phyloP scores from a whole-genome alignment of 176 grass and related monocot genomes.

The Carex parvula region DNA sequence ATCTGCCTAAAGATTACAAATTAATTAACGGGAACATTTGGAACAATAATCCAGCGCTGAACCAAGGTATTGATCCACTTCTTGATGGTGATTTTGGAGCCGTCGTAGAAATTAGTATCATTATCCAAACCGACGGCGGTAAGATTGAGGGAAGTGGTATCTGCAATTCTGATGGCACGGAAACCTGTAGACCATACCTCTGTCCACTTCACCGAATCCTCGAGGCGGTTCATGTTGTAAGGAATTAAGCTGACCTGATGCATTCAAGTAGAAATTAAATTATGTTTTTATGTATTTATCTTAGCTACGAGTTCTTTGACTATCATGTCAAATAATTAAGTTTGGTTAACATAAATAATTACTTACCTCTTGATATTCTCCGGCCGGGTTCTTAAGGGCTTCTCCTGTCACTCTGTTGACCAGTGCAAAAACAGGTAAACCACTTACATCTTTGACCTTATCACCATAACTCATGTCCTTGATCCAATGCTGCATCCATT shows the following conservation, averaged over 20 bases:
- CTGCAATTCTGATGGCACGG: not conserved
- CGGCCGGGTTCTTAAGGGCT: not conserved
- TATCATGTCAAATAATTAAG: too few relatives aligned
- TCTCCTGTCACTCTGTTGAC: not conserved
- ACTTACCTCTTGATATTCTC: not conserved
- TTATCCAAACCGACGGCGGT: not conserved
- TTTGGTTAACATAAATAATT: too few relatives aligned
- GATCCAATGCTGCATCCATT: not conserved
- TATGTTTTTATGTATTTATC: too few relatives aligned
- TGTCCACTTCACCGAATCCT: not conserved
- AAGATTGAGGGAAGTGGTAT: not conserved
- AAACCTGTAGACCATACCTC: not conserved
- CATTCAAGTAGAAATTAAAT: not conserved
- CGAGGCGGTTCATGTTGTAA: not conserved
- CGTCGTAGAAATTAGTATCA: not conserved
- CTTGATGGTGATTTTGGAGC: not conserved
- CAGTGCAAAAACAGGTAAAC: not conserved
- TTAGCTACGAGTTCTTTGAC: too few relatives aligned
- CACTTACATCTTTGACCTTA: not conserved
- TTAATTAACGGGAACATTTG: not conserved
- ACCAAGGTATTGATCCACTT: not conserved
- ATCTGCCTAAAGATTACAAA: too few relatives aligned
- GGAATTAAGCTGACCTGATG: not conserved
- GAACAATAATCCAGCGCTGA: not conserved
- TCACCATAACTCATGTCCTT: not conserved